These are phyloP conservation scores for Rhytidhysteron rufulum DNA, from an alignment of 2,329 filamentous ascomycete genomes.

Conservation along the genomic window DNA sequence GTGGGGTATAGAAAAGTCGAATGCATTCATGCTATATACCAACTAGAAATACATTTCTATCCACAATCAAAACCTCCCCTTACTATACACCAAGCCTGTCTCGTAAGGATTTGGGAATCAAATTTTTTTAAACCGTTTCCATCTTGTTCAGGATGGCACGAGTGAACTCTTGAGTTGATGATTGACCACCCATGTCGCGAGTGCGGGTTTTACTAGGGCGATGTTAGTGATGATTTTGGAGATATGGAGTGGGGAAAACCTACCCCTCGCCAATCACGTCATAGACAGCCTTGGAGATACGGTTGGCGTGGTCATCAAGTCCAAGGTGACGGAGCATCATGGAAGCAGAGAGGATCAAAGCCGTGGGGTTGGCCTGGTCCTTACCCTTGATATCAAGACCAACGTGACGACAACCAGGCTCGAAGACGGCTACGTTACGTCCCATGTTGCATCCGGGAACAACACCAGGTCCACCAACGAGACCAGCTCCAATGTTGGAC, in stretches of 20 bases:
- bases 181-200: slow-evolving; percentile 89
- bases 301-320: slow-evolving; percentile 96
- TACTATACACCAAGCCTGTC: too few species aligned
- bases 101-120: too few species aligned
- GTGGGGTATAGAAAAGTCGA: slow-evolving; percentile 17
- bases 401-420: slow-evolving; percentile 98
- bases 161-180: slow-evolving; percentile 92
- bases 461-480: slow-evolving; percentile 94
- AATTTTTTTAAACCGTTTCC: slow-evolving; percentile 62
- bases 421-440: slow-evolving; percentile 95
- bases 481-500: slow-evolving; percentile 96
- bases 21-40: slow-evolving; percentile 39
- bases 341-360: slow-evolving; percentile 87
- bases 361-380: slow-evolving; percentile 97
- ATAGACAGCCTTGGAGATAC: slow-evolving; percentile 86
- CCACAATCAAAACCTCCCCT: slow-evolving; percentile 27
- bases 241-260: slow-evolving; percentile 34
- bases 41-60: slow-evolving; percentile 41
- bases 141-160: slow-evolving; percentile 91
- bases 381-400: slow-evolving; percentile 99
- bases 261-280: slow-evolving; percentile 86
- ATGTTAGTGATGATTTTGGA: slow-evolving; percentile 28
- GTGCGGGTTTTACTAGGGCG: slow-evolving; percentile 74
- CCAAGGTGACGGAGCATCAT: slow-evolving; percentile 98
- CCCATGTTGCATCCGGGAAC: slow-evolving; percentile 99